A percentile compares a stretch with the other conserved stretches of the same genome.
Conservation (phyloP, 1,284 basidiomycete species). For the Cryptococcus sp. region DNA sequence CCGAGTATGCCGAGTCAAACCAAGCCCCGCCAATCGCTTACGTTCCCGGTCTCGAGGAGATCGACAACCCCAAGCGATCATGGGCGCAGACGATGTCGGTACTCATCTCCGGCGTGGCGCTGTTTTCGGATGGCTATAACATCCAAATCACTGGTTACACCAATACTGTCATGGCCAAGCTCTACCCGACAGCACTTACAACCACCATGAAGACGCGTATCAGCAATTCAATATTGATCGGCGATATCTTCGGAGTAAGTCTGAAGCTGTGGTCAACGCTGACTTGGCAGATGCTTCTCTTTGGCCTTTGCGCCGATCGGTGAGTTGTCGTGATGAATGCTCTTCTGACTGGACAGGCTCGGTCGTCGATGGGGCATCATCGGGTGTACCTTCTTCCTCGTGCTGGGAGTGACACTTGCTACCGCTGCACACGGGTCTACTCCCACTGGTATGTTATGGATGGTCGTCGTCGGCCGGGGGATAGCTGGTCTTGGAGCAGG, state of each 20-base stretch:
- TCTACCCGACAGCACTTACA: slow-evolving; percentile 23
- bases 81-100: slow-evolving; percentile 18
- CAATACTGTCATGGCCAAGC: slow-evolving; percentile 20
- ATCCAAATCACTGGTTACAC: slow-evolving; percentile 26
- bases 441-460: slow-evolving; percentile 64
- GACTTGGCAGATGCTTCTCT: slow-evolving; percentile 16
- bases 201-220: slow-evolving; percentile 33
- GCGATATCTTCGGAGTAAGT: slow-evolving; percentile 27
- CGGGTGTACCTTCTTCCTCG: slow-evolving; percentile 30
- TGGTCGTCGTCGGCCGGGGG: slow-evolving; percentile 69
- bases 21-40: slow-evolving; percentile 1
- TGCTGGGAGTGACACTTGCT: slow-evolving; percentile 32
- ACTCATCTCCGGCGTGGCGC: slow-evolving; percentile 31
- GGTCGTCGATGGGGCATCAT: slow-evolving; percentile 38
- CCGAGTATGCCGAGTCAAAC: too few relatives aligned
- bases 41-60: slow-evolving; percentile 6
- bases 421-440: slow-evolving; percentile 25
- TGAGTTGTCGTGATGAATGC: neutral
- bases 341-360: slow-evolving; percentile 11
- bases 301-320: slow-evolving; percentile 34
- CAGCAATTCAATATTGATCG: slow-evolving; percentile 34
- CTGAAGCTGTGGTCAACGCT: neutral
- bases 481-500: slow-evolving; percentile 71
- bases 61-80: slow-evolving; percentile 10
- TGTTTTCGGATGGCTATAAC: slow-evolving; percentile 39